phyloP scores from a whole-genome alignment of 1,284 basidiomycete species.

The Trichosporon ovoides region DNA sequence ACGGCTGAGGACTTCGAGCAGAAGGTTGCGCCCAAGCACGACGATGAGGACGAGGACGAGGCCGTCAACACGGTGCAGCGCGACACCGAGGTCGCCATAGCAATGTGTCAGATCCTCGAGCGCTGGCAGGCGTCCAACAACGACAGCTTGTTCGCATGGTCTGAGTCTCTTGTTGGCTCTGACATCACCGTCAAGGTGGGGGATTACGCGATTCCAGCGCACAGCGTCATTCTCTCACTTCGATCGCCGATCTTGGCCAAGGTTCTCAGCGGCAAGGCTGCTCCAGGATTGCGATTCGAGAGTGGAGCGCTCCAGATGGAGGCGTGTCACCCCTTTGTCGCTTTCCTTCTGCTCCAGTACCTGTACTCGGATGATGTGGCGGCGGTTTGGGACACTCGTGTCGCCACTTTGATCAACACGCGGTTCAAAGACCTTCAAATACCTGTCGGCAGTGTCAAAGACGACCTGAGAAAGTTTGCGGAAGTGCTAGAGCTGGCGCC shows the following conservation, averaged over 20 bases:
- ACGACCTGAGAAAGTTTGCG: slow-evolving; percentile 59
- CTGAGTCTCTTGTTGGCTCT: slow-evolving; percentile 40
- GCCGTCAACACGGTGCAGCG: slow-evolving; percentile 41
- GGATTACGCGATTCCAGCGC: slow-evolving; percentile 40
- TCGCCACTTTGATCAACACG: slow-evolving; percentile 55
- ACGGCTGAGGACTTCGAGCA: slow-evolving; percentile 41
- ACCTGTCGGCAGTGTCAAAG: slow-evolving; percentile 56
- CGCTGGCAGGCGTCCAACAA: slow-evolving; percentile 37
- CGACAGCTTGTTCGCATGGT: slow-evolving; percentile 45
- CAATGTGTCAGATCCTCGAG: slow-evolving; percentile 40
- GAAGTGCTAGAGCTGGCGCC: slow-evolving; percentile 53
- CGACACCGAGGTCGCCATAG: slow-evolving; percentile 41
- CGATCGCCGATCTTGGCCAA: slow-evolving; percentile 29
- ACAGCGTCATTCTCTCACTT: slow-evolving; percentile 36
- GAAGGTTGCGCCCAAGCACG: slow-evolving; percentile 8
- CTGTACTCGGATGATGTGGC: slow-evolving; percentile 80
- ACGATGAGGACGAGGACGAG: slow-evolving; percentile 47
- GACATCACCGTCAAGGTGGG: slow-evolving; percentile 36
- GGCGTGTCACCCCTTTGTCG: slow-evolving; percentile 53
- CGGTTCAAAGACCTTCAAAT: slow-evolving; percentile 51
- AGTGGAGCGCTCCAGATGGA: slow-evolving; percentile 15
- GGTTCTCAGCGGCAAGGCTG: slow-evolving; percentile 21
- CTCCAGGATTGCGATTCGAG: slow-evolving; percentile 11
- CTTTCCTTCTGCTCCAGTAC: slow-evolving; percentile 75
- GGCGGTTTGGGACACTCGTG: slow-evolving; percentile 77